Percentiles rank a stretch among this genome's conserved stretches.
phyloP scores from a whole-genome alignment of 495 filamentous ascomycete species.

The Venustampulla echinocandica region DNA sequence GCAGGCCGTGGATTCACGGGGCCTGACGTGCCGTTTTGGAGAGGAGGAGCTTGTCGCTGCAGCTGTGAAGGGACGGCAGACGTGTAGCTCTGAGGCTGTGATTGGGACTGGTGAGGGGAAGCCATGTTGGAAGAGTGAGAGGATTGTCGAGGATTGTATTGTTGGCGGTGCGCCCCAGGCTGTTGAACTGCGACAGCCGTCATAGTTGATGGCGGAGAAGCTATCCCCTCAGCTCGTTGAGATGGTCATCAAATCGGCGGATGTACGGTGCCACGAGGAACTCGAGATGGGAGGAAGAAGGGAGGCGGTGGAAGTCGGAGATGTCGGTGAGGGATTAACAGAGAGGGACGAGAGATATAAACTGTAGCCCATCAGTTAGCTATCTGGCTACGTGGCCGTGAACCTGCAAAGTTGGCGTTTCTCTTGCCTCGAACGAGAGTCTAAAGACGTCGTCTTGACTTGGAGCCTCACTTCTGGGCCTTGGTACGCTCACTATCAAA shows the following conservation, averaged over 20 bases:
- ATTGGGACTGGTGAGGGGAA: slow-evolving; percentile 26
- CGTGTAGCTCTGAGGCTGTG: slow-evolving; percentile 42
- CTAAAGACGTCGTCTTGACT: no score
- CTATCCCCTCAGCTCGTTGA: slow-evolving; percentile 9
- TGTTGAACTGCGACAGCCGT: slow-evolving; percentile 23
- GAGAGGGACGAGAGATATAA: no score
- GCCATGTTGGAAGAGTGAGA: slow-evolving; percentile 20
- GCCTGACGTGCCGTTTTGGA: slow-evolving; percentile 11
- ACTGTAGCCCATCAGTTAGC: no score
- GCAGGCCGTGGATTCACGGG: slow-evolving; percentile 13
- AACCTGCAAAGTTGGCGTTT: no score
- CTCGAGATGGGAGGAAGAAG: background rate
- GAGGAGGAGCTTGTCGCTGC: slow-evolving; percentile 11
- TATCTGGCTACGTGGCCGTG: no score
- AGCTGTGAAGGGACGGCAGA: slow-evolving; percentile 1
- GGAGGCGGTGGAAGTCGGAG: background rate
- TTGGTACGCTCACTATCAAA: no score
- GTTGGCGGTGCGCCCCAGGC: slow-evolving; percentile 17
- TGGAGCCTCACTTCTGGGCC: no score
- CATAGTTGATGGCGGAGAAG: slow-evolving; percentile 15
- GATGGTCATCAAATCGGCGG: slow-evolving; percentile 6
- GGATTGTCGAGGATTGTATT: slow-evolving; percentile 20
- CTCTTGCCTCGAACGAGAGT: no score
- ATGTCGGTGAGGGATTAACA: no score
- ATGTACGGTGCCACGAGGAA: background rate